Percentiles rank a stretch among this genome's conserved stretches.
These are phyloP conservation scores for Lasiodiplodia gonubiensis DNA, from an alignment of 2,329 filamentous ascomycete genomes.

Conservation along the genomic window DNA sequence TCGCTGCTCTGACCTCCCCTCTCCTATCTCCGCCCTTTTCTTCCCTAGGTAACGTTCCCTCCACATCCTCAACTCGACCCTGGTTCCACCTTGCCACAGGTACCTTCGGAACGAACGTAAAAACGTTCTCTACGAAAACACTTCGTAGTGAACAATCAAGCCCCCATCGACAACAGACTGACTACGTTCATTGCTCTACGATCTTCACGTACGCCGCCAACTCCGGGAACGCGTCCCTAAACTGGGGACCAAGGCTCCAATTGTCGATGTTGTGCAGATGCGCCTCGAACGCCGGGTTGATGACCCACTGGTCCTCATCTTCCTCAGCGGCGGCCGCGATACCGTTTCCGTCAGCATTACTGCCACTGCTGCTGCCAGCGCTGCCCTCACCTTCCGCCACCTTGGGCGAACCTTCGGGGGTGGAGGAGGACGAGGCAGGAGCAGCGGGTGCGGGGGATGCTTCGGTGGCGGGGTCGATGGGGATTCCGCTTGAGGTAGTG, in stretches of 20 bases:
- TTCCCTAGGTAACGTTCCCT: too few relatives aligned
- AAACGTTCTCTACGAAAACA: too few relatives aligned
- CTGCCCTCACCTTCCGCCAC: not conserved
- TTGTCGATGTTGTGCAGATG: constrained; percentile 78
- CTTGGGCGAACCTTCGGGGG: not conserved
- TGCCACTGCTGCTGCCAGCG: not conserved
- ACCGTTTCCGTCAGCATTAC: not conserved
- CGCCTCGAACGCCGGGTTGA: constrained; percentile 85
- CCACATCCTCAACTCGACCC: too few relatives aligned
- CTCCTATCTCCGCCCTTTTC: too few relatives aligned
- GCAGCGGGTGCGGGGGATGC: not conserved
- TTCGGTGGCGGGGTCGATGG: constrained; percentile 24
- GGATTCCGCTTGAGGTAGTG: constrained; percentile 27
- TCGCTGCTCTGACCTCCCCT: too few relatives aligned
- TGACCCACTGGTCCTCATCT: constrained; percentile 67
- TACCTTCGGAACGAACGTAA: too few relatives aligned
- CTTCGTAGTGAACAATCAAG: not conserved
- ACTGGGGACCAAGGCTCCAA: constrained; percentile 77
- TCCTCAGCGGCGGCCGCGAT: not conserved
- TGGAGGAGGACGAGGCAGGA: not conserved
- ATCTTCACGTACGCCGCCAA: constrained; percentile 48
- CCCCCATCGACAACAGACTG: not conserved
- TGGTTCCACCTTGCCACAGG: too few relatives aligned
- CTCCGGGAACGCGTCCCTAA: constrained; percentile 68
- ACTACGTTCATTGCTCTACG: constrained; percentile 32